phyloP scores from a whole-genome alignment of 106 monocot genomes.

The Dendrobium nobile region DNA sequence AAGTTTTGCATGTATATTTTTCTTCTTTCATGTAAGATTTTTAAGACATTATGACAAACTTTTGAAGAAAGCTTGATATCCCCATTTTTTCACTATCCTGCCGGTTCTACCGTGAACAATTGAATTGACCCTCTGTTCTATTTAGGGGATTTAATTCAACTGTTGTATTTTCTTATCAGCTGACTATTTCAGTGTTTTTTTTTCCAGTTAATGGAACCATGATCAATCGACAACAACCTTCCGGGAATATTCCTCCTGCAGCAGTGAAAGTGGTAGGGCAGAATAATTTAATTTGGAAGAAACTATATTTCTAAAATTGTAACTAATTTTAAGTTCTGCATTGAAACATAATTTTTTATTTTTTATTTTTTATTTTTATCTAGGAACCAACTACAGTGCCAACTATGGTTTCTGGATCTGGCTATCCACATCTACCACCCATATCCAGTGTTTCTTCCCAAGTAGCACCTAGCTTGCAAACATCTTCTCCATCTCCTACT shows the following conservation, averaged over 20 bases:
- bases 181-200: background rate
- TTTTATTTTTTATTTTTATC: background rate
- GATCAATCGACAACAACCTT: slow-evolving; percentile 43
- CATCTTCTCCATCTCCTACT: slow-evolving; percentile 59
- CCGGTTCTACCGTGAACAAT: background rate
- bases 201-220: slow-evolving; percentile 54
- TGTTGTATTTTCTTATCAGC: background rate
- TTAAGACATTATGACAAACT: background rate
- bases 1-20: background rate
- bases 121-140: background rate
- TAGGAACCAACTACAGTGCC: slow-evolving; percentile 78
- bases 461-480: slow-evolving; percentile 40
- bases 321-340: background rate
- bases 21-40: background rate
- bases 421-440: slow-evolving; percentile 57
- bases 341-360: background rate
- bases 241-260: slow-evolving; percentile 50
- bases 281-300: background rate
- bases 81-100: background rate
- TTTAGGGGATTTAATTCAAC: background rate
- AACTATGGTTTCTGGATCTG: slow-evolving; percentile 41
- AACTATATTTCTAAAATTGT: background rate
- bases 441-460: slow-evolving; percentile 53
- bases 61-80: background rate
- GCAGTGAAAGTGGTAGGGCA: slow-evolving; percentile 74